Evolutionary conservation across 1,284 basidiomycete species (phyloP), one percentile per base, ranked within the genome.

Genomic region (Albatrellus sp.): DNA sequence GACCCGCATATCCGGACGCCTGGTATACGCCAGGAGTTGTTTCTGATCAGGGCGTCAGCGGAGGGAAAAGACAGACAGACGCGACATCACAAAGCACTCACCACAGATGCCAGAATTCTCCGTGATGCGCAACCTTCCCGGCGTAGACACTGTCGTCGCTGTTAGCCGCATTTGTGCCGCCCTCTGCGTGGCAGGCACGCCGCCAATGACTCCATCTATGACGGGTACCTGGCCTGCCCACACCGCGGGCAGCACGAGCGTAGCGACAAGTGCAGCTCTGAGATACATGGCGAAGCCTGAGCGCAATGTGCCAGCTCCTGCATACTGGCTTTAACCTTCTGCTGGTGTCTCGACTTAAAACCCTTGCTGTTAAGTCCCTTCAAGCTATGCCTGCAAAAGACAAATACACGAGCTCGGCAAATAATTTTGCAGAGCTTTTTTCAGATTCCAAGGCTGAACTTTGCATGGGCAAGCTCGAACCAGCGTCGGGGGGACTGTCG

Each of bases 1-100:
- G 52, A 57, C 80, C 75, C 1, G 70, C 75, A 50, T 81, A 80
- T 0, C 77, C 75, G 3, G 75, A 76, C 1, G 72, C 75, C 51
- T 75, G 72, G 50, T 67, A 73, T 0, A 77, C 73, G 13, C 68
- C 70, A 7, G 68, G 64, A 0, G 73, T 76, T 1, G 71, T 77
- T 58, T 79, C 75, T 73, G 46, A 31, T 40, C 14, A 19, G 5
- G 13, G 6, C 20, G 11, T 40, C 13, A n/a, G 28, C 28, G n/a
- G 5, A 28, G 12, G 1, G 31, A 24, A 24, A 24, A 19, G 14
- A 1, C 11, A 29, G 4, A 6, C 16, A 5, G 8, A 14, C 4
- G 29, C 7, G 7, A 24, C 24, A 7, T n/a, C 24, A 24, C 7
- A 7, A 0, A 38, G 35, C n/a, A 42, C 56, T 36, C 43, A 69